These are phyloP conservation scores for Syzygium oleosum DNA, from an alignment of 345 rosid genomes.

Conservation along the genomic window DNA sequence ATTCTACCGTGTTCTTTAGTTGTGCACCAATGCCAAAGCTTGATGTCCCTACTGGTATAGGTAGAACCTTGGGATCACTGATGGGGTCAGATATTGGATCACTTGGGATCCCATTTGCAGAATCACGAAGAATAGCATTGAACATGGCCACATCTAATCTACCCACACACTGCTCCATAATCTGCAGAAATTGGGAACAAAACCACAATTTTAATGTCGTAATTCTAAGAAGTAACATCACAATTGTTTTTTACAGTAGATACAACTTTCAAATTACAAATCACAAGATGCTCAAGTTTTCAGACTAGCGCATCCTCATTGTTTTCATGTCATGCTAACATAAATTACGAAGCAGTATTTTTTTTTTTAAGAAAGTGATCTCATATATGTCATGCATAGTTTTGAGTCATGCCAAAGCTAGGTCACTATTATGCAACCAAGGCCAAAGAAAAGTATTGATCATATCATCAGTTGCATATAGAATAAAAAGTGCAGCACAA, in stretches of 20 bases:
- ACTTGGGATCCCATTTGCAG: slow-evolving; percentile 72
- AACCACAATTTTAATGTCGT: not conserved
- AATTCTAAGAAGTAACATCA: not conserved
- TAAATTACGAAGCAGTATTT: not conserved
- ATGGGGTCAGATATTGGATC: slow-evolving; percentile 96
- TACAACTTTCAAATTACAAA: not conserved
- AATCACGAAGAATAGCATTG: slow-evolving; percentile 95
- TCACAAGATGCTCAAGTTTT: not conserved
- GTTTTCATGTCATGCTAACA: not conserved
- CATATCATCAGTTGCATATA: not conserved
- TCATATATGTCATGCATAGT: not conserved
- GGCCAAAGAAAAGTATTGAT: not conserved
- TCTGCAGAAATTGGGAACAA: slow-evolving; percentile 14
- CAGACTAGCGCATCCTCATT: not conserved
- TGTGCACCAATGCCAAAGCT: slow-evolving; percentile 94
- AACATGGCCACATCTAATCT: slow-evolving; percentile 95
- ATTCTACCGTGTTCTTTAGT: slow-evolving; percentile 67
- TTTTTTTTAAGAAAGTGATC: not conserved
- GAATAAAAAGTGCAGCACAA: not conserved
- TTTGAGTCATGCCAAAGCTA: not conserved
- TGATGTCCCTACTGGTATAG: slow-evolving; percentile 67
- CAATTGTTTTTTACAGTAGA: not conserved
- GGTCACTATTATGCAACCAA: not conserved
- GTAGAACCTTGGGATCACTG: slow-evolving; percentile 67
- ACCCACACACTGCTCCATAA: slow-evolving; percentile 94